phyloP scores from a whole-genome alignment of 2,329 filamentous ascomycete genomes.

The Exophiala sp. region DNA sequence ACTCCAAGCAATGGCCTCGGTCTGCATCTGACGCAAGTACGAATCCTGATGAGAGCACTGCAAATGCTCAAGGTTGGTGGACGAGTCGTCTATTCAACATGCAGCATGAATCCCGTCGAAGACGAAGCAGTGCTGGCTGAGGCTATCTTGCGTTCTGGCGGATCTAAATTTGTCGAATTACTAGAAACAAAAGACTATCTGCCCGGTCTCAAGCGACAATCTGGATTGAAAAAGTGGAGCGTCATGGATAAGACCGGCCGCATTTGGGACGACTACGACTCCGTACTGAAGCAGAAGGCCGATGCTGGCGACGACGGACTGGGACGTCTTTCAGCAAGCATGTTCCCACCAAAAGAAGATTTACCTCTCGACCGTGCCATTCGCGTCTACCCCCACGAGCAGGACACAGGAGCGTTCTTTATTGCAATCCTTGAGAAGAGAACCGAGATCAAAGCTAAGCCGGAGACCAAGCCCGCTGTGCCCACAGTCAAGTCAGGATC shows the following conservation, averaged over 20 bases:
- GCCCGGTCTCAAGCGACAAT: constrained; percentile 68
- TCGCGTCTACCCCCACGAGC: constrained; percentile 88
- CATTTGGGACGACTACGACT: constrained; percentile 77
- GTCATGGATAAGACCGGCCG: constrained; percentile 83
- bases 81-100: constrained; percentile 94
- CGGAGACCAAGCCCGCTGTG: constrained; percentile 50
- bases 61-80: constrained; percentile 96
- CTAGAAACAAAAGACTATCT: constrained; percentile 78
- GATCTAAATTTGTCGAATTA: constrained; percentile 73
- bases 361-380: constrained; percentile 87
- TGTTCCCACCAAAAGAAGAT: constrained; percentile 70
- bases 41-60: constrained; percentile 85
- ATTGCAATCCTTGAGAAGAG: constrained; percentile 93
- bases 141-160: constrained; percentile 87
- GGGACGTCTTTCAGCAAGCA: constrained; percentile 68
- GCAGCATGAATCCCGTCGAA: constrained; percentile 97
- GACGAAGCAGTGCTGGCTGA: constrained; percentile 89
- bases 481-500: neutral
- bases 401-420: constrained; percentile 97
- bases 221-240: constrained; percentile 78
- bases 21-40: constrained; percentile 78
- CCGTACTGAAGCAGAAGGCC: constrained; percentile 66
- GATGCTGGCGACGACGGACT: constrained; percentile 58
- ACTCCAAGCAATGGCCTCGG: constrained; percentile 81
- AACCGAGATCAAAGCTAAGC: constrained; percentile 74